Percentiles rank a stretch among this genome's conserved stretches.
These are phyloP conservation scores for Verticillium alfalfae DNA, from an alignment of 2,329 filamentous ascomycete genomes.

Conservation along the genomic window DNA sequence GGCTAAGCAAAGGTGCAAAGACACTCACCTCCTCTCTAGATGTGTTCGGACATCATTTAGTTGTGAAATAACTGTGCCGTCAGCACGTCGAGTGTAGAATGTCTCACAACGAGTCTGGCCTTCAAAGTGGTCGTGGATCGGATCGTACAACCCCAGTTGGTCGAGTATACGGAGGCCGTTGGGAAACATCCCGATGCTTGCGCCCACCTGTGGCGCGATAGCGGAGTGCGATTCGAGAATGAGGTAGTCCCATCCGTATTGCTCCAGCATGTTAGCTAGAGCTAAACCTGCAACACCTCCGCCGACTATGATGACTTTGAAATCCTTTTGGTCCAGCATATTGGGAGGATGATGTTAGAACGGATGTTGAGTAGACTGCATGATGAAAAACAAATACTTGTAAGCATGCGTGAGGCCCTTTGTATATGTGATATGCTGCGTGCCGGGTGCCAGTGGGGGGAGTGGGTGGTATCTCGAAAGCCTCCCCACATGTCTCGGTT, in stretches of 20 bases:
- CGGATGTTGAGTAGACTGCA: no score
- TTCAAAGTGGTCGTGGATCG: constrained; percentile 11
- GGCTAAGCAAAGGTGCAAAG: background rate
- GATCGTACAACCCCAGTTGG: constrained; percentile 37
- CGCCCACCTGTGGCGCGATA: constrained; percentile 40
- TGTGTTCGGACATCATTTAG: background rate
- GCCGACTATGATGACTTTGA: background rate
- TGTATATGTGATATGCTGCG: no score
- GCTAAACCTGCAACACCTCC: constrained; percentile 8
- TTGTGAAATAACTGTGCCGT: constrained; percentile 1
- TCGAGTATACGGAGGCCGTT: constrained; percentile 40
- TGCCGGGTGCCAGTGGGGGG: no score
- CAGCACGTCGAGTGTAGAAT: background rate
- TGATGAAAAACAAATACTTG: no score
- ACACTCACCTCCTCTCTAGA: background rate
- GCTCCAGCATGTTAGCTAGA: constrained; percentile 31
- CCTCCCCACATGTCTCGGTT: no score
- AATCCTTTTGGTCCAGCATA: background rate
- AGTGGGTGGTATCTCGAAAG: no score
- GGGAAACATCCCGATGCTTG: constrained; percentile 38
- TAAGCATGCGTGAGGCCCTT: no score
- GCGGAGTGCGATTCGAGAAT: constrained; percentile 36
- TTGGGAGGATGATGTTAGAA: background rate
- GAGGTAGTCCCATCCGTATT: constrained; percentile 38
- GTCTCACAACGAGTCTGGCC: constrained; percentile 6